Conservation (phyloP, 345 rosid species). For the Corchorus olitorius region DNA sequence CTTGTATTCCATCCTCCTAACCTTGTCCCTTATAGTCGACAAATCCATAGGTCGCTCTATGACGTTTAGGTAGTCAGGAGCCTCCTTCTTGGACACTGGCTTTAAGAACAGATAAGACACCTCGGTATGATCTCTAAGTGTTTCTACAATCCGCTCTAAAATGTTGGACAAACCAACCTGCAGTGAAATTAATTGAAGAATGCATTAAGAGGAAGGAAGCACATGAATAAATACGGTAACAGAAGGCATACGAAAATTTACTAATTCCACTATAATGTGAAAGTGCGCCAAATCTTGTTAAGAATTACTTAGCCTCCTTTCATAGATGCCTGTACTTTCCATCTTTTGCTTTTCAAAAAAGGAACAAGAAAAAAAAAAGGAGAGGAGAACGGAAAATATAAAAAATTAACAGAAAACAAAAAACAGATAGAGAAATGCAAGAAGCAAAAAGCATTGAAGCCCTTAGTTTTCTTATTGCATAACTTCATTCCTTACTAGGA, state of each 20-base stretch:
- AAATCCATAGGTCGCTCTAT: constrained; percentile 86
- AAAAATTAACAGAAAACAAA: too few relatives aligned
- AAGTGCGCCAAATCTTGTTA: not conserved
- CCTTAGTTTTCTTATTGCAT: not conserved
- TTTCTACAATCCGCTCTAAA: constrained; percentile 75
- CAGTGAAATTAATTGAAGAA: not conserved
- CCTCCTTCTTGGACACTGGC: constrained; percentile 89
- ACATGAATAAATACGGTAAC: not conserved
- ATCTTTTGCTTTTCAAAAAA: too few relatives aligned
- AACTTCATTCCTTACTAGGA: not conserved
- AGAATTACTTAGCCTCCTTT: not conserved
- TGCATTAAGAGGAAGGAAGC: not conserved
- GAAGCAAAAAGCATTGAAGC: too few relatives aligned
- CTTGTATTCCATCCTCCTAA: constrained; percentile 81
- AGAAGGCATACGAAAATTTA: not conserved
- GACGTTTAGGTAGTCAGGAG: constrained; percentile 76
- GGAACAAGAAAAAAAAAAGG: too few relatives aligned
- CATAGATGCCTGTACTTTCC: too few relatives aligned
- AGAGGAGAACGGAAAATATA: too few relatives aligned
- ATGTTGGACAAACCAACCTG: constrained; percentile 90
- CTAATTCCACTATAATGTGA: not conserved
- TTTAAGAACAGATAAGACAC: constrained; percentile 85
- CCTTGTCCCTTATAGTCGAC: constrained; percentile 80
- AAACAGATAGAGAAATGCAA: too few relatives aligned
- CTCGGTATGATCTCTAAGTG: constrained; percentile 55